Evolutionary conservation across 257 asterid genomes (phyloP), one percentile per base, ranked within the genome.

Genomic region (Rehmannia glutinosa): DNA sequence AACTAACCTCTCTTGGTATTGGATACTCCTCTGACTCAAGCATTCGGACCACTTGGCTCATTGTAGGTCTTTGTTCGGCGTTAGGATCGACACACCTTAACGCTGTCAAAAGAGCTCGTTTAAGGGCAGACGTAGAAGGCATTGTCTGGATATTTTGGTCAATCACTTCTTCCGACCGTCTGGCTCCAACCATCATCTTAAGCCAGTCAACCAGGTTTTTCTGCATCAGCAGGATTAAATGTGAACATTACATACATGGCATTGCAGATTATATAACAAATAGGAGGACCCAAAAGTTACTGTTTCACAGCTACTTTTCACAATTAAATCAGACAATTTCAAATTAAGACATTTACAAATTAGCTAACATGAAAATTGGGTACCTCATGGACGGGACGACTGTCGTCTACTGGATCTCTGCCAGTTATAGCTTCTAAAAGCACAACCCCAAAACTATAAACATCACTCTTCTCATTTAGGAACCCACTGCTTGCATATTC

Each of bases 11-110:
- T 80, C 93, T 73, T 8, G 80, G 87, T 64, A 90, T 64, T 0
- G 96, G 97, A 72, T 86, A 88, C 72, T 91, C 95, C 33, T 88
- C 85, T 0, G 96, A 83, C 66, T 91, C 95, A 13, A 91, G 91
- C 97, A 91, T 91, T 11, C 97, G 83, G 38, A 81, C 96, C 10
- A 90, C 92, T 73, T 90, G 92, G 77, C 86, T 82, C 97, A 90
- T 90, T 16, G 78, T 73, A n/a, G 97, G 97, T 65, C 97, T 84
- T 71, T 86, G 86, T 57, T 78, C 86, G 2, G 94, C 81, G 58
- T 88, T 86, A 1, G 92, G 92, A 75, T 91, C 96, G 11, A 91
- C 95, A 52, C 97, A 91, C 68, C 96, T 80, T 58, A 91, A 58
- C 32, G 97, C 90, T 4, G 89, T 85, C 73, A 86, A 50, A 11